These are phyloP conservation scores for Adansonia digitata DNA, from an alignment of 345 rosid genomes.

Conservation along the genomic window DNA sequence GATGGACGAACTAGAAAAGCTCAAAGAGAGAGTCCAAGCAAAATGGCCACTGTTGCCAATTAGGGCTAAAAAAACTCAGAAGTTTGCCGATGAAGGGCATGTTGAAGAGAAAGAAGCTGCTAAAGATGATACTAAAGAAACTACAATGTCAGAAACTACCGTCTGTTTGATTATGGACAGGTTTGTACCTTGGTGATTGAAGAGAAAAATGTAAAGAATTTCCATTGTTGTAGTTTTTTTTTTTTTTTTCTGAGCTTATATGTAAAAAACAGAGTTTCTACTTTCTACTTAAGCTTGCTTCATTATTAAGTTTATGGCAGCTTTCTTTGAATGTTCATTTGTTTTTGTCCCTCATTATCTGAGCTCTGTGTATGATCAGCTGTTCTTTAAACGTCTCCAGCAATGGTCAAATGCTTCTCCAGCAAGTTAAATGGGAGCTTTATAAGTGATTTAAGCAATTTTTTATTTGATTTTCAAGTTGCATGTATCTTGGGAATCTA, in stretches of 20 bases:
- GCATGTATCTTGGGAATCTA: background rate
- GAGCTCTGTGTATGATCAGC: background rate
- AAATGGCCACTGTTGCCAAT: slow-evolving; percentile 28
- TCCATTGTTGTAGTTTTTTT: background rate
- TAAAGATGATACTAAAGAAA: slow-evolving; percentile 6
- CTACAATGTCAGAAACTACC: slow-evolving; percentile 53
- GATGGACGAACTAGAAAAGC: slow-evolving; percentile 46
- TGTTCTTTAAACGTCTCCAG: background rate
- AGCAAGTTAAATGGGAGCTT: background rate
- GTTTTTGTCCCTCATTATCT: background rate
- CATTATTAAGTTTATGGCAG: background rate
- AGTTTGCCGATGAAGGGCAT: slow-evolving; percentile 15
- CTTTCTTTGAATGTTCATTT: background rate
- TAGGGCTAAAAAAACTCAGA: slow-evolving; percentile 7
- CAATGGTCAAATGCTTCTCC: background rate
- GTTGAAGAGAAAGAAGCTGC: slow-evolving; percentile 17
- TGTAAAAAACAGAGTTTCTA: background rate
- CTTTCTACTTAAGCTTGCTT: too few relatives aligned
- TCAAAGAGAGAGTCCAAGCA: slow-evolving; percentile 38
- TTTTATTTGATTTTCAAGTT: background rate
- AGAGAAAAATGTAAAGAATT: background rate
- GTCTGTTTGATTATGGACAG: slow-evolving; percentile 75
- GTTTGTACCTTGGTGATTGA: slow-evolving; percentile 57
- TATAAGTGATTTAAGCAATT: background rate
- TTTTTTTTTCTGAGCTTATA: background rate